A percentile compares a stretch with the other conserved stretches of the same genome.
Conservation (phyloP, 345 rosid species). For the Triadica sebifera region DNA sequence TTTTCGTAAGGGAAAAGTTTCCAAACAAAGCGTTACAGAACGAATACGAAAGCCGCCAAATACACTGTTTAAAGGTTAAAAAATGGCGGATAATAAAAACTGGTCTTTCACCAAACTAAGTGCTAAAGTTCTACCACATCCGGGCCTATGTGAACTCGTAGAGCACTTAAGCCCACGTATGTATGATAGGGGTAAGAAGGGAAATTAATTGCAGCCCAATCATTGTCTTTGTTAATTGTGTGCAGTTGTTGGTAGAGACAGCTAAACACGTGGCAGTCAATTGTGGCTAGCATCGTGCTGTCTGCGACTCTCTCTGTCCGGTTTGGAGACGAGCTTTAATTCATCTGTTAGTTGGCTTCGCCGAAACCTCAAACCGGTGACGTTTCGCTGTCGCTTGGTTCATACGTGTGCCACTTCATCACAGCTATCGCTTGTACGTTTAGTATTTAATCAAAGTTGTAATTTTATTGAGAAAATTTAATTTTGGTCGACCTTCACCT, state of each 20-base stretch:
- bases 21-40: too few relatives aligned
- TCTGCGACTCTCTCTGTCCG: not conserved
- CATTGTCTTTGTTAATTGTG: not conserved
- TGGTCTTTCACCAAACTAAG: not conserved
- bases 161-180: not conserved
- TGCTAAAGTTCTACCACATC: not conserved
- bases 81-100: not conserved
- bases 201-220: not conserved
- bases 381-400: not conserved
- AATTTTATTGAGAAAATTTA: too few relatives aligned
- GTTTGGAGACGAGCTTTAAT: not conserved
- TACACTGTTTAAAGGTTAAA: not conserved
- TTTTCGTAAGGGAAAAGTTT: too few relatives aligned
- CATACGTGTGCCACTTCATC: not conserved
- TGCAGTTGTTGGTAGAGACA: not conserved
- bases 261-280: not conserved
- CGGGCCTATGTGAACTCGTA: not conserved
- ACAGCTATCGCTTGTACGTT: not conserved
- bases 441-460: not conserved
- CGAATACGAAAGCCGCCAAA: not conserved
- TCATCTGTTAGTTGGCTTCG: not conserved
- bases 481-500: not conserved
- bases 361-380: not conserved
- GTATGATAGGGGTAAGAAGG: not conserved
- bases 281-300: slow-evolving; percentile 18